A percentile compares a stretch with the other conserved stretches of the same genome.
These are phyloP conservation scores for Rhododendron williamsianum DNA, from an alignment of 148 eudicot genomes.

Conservation along the genomic window DNA sequence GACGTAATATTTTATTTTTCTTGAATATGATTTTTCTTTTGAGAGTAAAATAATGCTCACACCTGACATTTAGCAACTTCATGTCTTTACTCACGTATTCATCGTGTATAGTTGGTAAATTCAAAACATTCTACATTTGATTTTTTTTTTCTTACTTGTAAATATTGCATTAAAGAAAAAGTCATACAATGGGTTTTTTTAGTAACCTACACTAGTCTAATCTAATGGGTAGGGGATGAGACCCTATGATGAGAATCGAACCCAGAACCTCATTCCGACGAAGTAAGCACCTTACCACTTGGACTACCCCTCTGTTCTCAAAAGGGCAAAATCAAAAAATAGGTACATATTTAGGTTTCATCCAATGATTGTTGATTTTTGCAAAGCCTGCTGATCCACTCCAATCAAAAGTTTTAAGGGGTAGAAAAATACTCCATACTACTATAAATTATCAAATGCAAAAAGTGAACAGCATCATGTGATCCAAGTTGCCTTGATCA, in stretches of 20 bases:
- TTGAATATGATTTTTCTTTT: too few relatives aligned
- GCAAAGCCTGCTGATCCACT: neutral
- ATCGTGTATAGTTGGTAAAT: neutral
- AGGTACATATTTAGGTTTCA: too few relatives aligned
- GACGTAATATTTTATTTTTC: too few relatives aligned
- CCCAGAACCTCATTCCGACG: too few relatives aligned
- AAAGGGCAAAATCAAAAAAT: too few relatives aligned
- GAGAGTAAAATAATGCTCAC: neutral
- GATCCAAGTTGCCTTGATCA: slow-evolving; percentile 10
- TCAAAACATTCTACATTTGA: neutral
- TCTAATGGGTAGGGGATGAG: too few relatives aligned
- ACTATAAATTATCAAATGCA: neutral
- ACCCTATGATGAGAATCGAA: too few relatives aligned
- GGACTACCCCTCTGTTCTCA: too few relatives aligned
- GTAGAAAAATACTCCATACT: neutral
- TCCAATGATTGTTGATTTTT: slow-evolving; percentile 6
- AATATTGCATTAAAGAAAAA: neutral
- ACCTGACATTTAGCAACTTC: too few relatives aligned
- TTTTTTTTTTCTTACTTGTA: neutral
- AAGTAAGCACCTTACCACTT: too few relatives aligned
- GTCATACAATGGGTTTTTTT: too few relatives aligned
- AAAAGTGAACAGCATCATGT: neutral
- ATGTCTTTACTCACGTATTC: neutral
- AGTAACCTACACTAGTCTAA: too few relatives aligned
- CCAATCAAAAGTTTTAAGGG: neutral